Base-by-base conservation (phyloP, 75 land plant genomes). In the Cunninghamia lanceolata region DNA sequence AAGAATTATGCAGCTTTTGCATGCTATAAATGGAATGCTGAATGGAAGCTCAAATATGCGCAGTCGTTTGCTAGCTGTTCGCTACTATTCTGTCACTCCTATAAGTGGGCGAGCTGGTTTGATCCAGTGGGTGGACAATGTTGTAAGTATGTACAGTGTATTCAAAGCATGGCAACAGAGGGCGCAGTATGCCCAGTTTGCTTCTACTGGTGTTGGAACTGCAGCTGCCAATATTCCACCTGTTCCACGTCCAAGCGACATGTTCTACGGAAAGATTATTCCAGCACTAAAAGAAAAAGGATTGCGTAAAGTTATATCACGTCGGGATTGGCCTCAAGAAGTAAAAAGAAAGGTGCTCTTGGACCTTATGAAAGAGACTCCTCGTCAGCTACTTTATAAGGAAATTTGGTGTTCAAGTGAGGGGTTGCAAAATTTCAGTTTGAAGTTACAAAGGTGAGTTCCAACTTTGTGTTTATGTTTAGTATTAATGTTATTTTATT, bases 341-440 rank as follows among this genome's bases (percentile, higher is more conserved):
- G 99, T 98, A 34, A 98, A 98, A 86, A 90, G 98, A 71, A 97
- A 97, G 85, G 99, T 98, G 82, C 91, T 98, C 43, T 59, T 94
- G 83, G 99, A 98, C 76, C 98, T 98, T 68, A 97, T 98, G 96
- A 95, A 95, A 83, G 99, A 98, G 87, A 92, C 96, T 70, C 99
- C 99, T 40, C 91, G 93, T 73, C 94, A 98, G 68, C 93, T 98
- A 63, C 94, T 98, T 86, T 91, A 92, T 92, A 92, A 91, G 54
- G 99, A 98, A 90, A 92, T 98, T 53, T 98, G 99, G 99, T 98
- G 99, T 92, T 92, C 99, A 73, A 98, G 99, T 92, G 99, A 94
- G 87, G 99, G 98, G 52, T 93, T 98, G 84, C 95, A 89, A 88
- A 92, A 95, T 59, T 98, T 98, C 82, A 95, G 88, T 79, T 88